Conservation (phyloP, 768 basidiomycete species). For the Xanthoconium stramineum region DNA sequence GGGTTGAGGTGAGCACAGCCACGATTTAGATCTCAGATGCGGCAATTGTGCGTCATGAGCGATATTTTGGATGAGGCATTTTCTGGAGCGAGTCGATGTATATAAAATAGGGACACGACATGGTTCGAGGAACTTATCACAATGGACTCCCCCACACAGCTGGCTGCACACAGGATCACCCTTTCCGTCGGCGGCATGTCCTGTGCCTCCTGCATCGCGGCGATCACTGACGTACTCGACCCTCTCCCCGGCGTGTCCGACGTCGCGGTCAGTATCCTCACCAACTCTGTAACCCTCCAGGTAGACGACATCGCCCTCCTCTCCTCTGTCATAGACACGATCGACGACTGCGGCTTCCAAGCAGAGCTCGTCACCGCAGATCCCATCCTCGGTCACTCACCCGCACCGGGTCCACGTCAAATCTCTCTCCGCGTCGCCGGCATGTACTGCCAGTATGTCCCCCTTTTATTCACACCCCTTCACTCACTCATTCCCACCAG, state of each 20-base stretch:
- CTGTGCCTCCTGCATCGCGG: conserved; percentile 61
- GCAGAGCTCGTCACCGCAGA: conserved; percentile 36
- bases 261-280: conserved; percentile 56
- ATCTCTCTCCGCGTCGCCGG: conserved; percentile 60
- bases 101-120: too few relatives aligned
- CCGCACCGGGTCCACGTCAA: conserved; percentile 31
- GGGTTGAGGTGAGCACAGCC: conserved; percentile 34
- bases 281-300: conserved; percentile 50
- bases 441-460: conserved; percentile 58
- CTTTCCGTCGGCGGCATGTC: conserved; percentile 77
- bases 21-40: background rate
- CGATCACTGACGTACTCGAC: conserved; percentile 50
- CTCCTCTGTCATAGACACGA: conserved; percentile 35
- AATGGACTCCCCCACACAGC: background rate
- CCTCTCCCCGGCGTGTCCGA: conserved; percentile 51
- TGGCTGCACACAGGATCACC: conserved; percentile 29
- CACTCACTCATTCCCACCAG: conserved; percentile 28
- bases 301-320: conserved; percentile 37
- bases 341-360: conserved; percentile 50
- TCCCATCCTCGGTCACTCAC: conserved; percentile 15
- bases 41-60: too few relatives aligned
- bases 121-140: too few relatives aligned
- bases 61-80: background rate
- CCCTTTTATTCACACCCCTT: background rate
- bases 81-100: background rate